phyloP scores from a whole-genome alignment of 306 rosid species.

The Crotalaria pallida region DNA sequence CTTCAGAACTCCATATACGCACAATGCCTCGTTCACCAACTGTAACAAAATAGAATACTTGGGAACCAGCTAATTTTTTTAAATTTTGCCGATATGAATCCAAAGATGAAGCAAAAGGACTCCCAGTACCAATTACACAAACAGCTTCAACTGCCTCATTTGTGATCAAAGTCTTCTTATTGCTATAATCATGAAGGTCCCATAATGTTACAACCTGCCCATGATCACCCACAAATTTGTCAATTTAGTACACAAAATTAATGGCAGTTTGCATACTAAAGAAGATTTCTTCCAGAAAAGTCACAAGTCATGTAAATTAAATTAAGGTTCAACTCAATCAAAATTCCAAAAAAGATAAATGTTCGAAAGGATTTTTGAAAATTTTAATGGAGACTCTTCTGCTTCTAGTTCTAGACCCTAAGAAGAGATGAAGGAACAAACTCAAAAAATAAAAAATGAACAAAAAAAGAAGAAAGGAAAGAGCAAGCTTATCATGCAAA shows the following conservation, averaged over 20 bases:
- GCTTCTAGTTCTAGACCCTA: background rate
- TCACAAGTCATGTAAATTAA: background rate
- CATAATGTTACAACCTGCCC: slow-evolving; percentile 87
- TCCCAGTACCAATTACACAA: slow-evolving; percentile 48
- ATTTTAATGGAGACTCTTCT: background rate
- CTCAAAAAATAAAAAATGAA: background rate
- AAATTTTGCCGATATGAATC: slow-evolving; percentile 28
- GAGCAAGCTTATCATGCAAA: background rate
- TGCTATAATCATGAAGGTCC: slow-evolving; percentile 76
- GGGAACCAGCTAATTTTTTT: slow-evolving; percentile 38
- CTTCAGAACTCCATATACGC: slow-evolving; percentile 87
- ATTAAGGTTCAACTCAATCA: background rate
- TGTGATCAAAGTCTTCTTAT: slow-evolving; percentile 76
- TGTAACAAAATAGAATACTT: slow-evolving; percentile 54
- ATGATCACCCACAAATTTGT: slow-evolving; percentile 22
- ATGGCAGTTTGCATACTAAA: background rate
- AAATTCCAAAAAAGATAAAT: background rate
- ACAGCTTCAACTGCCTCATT: slow-evolving; percentile 89
- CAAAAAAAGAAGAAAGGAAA: background rate
- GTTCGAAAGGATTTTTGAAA: background rate
- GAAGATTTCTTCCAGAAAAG: background rate
- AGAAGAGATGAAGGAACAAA: background rate
- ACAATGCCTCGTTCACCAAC: slow-evolving; percentile 88
- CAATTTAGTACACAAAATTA: slow-evolving; percentile 12
- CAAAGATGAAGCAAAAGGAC: slow-evolving; percentile 50